phyloP scores from a whole-genome alignment of 768 basidiomycete species.

The Mycena capillaripes region DNA sequence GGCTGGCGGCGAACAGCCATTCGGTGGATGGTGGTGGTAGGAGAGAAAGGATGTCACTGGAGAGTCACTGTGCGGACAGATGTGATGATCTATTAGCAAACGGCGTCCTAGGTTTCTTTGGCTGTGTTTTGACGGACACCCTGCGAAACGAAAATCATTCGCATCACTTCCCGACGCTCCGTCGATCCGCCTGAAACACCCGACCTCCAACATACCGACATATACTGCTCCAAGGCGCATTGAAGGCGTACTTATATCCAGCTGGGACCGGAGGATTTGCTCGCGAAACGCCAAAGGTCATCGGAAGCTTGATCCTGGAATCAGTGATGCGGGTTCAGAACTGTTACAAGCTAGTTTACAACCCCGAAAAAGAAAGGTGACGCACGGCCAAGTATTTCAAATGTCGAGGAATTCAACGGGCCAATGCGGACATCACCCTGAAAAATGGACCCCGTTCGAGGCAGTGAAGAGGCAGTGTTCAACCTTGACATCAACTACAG shows the following conservation, averaged over 20 bases:
- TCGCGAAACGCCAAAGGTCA: neutral
- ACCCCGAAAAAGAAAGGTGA: neutral
- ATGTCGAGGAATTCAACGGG: neutral
- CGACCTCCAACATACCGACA: neutral
- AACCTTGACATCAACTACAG: neutral
- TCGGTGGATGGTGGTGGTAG: slow-evolving; percentile 11
- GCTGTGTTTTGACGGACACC: slow-evolving; percentile 29
- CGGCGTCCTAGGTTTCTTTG: slow-evolving; percentile 1
- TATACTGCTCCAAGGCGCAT: neutral
- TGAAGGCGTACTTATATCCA: no score
- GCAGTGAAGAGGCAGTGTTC: neutral
- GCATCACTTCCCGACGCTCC: no score
- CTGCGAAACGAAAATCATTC: neutral
- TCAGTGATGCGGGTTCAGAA: neutral
- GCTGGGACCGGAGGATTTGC: no score
- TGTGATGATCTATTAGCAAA: slow-evolving; percentile 5
- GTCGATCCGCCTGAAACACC: neutral
- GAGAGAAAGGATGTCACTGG: neutral
- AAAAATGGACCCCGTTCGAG: neutral
- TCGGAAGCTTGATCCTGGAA: neutral
- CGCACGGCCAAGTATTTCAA: neutral
- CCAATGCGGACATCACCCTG: neutral
- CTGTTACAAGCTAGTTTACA: neutral
- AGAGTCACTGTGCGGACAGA: neutral
- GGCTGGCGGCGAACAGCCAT: slow-evolving; percentile 36